Evolutionary conservation across 176 grass and related monocot species (phyloP).

Genomic region (Oryza officinalis): DNA sequence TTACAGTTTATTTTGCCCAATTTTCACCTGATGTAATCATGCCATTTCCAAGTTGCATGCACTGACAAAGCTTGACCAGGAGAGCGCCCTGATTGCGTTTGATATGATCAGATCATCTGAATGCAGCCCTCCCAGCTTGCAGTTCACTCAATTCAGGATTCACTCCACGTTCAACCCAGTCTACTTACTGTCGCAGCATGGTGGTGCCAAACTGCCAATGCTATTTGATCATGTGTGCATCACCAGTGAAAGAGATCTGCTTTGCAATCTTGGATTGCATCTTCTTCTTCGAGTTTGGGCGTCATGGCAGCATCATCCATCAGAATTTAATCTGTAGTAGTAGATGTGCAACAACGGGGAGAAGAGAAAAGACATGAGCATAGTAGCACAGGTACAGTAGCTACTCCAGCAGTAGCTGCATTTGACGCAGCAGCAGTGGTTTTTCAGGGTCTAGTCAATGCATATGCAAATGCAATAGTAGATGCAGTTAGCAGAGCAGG

Average conservation of each 20-base stretch:
- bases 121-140: not conserved
- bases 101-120: not conserved
- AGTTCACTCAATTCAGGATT: not conserved
- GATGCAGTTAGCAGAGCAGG: not conserved
- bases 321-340: not conserved
- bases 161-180: not conserved
- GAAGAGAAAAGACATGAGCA: not conserved
- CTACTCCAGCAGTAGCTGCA: not conserved
- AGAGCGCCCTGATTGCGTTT: not conserved
- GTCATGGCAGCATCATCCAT: not conserved
- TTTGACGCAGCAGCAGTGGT: not conserved
- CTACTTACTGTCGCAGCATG: not conserved
- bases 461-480: not conserved
- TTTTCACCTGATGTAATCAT: not conserved
- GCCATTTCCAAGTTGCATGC: not conserved
- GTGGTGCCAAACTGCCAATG: not conserved
- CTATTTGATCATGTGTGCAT: not conserved
- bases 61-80: not conserved
- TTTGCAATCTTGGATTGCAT: not conserved
- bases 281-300: not conserved
- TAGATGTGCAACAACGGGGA: not conserved
- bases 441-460: slow-evolving; percentile 9
- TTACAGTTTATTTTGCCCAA: not conserved
- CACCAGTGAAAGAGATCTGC: too few species aligned
- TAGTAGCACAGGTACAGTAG: not conserved